Percentiles rank a stretch among this genome's conserved stretches.
Evolutionary conservation across 495 filamentous ascomycete species (phyloP).

Genomic region (Aspergillus wentii): DNA sequence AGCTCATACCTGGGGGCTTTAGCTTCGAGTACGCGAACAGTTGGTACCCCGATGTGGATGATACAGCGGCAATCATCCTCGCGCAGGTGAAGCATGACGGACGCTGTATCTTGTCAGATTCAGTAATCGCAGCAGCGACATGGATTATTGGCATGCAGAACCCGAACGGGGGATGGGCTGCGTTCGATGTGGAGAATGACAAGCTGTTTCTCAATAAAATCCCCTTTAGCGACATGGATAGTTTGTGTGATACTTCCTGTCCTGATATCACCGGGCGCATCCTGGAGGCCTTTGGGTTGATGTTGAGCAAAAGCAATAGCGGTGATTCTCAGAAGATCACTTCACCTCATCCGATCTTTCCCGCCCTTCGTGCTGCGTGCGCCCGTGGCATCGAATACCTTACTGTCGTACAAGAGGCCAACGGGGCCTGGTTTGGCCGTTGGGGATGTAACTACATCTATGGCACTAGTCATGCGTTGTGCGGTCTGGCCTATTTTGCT

Average conservation of each 20-base stretch:
- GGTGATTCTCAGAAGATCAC: no score
- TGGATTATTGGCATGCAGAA: slow-evolving; percentile 46
- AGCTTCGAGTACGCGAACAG: slow-evolving; percentile 31
- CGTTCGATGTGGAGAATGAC: slow-evolving; percentile 37
- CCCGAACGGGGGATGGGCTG: slow-evolving; percentile 37
- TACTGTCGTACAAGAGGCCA: slow-evolving; percentile 15
- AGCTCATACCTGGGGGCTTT: slow-evolving; percentile 21
- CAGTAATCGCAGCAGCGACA: slow-evolving; percentile 12
- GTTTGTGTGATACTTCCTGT: slow-evolving; percentile 26
- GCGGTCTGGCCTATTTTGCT: slow-evolving; percentile 17
- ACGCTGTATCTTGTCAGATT: not conserved
- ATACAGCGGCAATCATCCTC: slow-evolving; percentile 33
- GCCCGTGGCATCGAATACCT: slow-evolving; percentile 30
- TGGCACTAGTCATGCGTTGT: slow-evolving; percentile 31
- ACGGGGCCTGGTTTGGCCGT: slow-evolving; percentile 30
- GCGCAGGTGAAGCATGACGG: slow-evolving; percentile 24
- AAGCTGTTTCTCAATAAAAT: slow-evolving; percentile 33
- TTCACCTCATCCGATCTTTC: no score
- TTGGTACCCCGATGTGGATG: slow-evolving; percentile 41
- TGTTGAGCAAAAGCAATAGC: slow-evolving; percentile 8
- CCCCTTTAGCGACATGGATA: slow-evolving; percentile 41
- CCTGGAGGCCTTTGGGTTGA: slow-evolving; percentile 33
- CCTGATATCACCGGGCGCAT: slow-evolving; percentile 34
- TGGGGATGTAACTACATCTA: slow-evolving; percentile 37
- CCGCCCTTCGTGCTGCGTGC: slow-evolving; percentile 37